Evolutionary conservation across 345 rosid species (phyloP).

Genomic region (Excoecaria cochinchinensis): DNA sequence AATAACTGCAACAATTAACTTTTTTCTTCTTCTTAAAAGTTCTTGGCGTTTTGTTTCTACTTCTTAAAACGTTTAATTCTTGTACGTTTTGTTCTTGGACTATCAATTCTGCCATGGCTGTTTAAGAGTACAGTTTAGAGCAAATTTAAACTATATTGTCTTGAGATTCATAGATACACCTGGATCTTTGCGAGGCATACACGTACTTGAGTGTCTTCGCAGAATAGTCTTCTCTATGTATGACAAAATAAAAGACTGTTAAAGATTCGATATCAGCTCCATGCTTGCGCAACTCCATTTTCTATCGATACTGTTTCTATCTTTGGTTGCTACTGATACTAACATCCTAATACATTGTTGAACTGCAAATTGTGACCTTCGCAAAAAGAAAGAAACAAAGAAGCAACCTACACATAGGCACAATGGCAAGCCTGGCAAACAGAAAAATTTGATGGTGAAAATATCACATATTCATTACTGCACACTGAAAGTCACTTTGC

Average conservation of each 20-base stretch:
- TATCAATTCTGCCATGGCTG: too few species aligned
- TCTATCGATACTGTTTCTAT: too few species aligned
- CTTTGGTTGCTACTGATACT: too few species aligned
- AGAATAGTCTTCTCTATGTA: neutral
- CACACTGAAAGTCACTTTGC: conserved; percentile 5
- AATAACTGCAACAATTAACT: too few species aligned
- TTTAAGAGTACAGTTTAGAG: too few species aligned
- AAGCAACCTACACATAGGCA: neutral
- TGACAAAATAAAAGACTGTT: neutral
- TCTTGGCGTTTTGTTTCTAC: too few species aligned
- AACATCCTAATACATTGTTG: too few species aligned
- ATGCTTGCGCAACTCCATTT: neutral
- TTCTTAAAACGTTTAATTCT: too few species aligned
- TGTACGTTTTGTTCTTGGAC: too few species aligned
- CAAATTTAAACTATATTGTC: neutral
- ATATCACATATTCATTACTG: neutral
- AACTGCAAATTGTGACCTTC: too few species aligned
- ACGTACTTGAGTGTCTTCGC: neutral
- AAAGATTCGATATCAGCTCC: neutral
- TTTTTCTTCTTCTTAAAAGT: too few species aligned
- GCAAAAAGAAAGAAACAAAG: too few species aligned
- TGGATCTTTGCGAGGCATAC: neutral
- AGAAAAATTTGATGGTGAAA: neutral
- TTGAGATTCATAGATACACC: neutral
- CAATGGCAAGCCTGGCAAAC: neutral